Base-by-base conservation (phyloP, 2,329 filamentous ascomycete species). In the Cladorrhinum sp. region DNA sequence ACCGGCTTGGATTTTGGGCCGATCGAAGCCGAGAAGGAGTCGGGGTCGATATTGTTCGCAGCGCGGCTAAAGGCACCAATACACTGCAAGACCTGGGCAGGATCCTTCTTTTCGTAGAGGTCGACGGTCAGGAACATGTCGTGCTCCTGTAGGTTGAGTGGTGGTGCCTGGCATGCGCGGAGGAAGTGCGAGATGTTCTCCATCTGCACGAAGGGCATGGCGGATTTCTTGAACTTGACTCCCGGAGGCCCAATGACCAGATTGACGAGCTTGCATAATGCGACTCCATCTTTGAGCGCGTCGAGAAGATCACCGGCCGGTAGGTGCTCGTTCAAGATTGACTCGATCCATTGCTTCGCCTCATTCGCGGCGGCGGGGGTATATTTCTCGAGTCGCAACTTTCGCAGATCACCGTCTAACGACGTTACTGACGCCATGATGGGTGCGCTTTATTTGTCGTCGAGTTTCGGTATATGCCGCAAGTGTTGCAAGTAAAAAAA, bases 141-240 rank as follows among this genome's bases (percentile, higher is more conserved):
- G 78, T 99, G 95, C 50, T 93, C 88, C 60, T 91, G 92, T 62
- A 99, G 86, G 75, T 88, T 93, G 56, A 99, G 80, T 0, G 95
- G 95, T 24, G 90, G 85, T 55, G 85, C 80, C 75, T 96, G 91
- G 79, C 93, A 96, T 62, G 92, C 92, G 70, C 85, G 87, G 57
- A 99, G 85, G 77, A 97, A 99, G 72, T 96, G 91, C 3, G 93
- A 96, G 71, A 99, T 97, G 74, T 99, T 99, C 75, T 99, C 95
- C 93, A 98, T 98, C 76, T 99, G 95, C 45, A 98, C 93, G 73
- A 99, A 99, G 0, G 95, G 95, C 93, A 98, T 98, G 45, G 86
- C 78, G 1, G 93, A 96, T 72, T 89, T 82, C 77, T 98, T 98
- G 83, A 90, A 98, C 74, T 89, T 92, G 76, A 96, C 85, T 29